phyloP scores from a whole-genome alignment of 75 land plant genomes.

The Pinus albicaulis region DNA sequence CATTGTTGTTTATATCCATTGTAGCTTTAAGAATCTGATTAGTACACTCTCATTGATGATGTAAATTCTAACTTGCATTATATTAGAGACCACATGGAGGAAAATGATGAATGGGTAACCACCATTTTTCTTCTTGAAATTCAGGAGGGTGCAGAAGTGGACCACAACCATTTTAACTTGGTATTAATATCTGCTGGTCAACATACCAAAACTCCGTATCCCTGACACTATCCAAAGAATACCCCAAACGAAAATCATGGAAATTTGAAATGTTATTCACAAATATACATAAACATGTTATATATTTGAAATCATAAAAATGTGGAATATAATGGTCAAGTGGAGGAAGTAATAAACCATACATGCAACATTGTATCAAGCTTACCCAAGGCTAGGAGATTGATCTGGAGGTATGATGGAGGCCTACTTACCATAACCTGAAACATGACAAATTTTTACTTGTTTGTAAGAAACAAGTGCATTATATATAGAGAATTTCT shows the following conservation, averaged over 20 bases:
- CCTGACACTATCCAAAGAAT: no score
- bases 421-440: slow-evolving; percentile 34
- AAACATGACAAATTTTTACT: neutral
- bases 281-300: neutral
- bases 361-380: slow-evolving; percentile 38
- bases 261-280: neutral
- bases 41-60: slow-evolving; percentile 70
- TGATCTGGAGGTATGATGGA: slow-evolving; percentile 28
- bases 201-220: no score
- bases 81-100: slow-evolving; percentile 64
- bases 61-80: slow-evolving; percentile 49
- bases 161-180: no score
- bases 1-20: slow-evolving; percentile 64
- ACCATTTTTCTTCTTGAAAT: slow-evolving; percentile 84
- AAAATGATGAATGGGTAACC: slow-evolving; percentile 76
- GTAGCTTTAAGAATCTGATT: no score
- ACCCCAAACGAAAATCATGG: no score
- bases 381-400: slow-evolving; percentile 36
- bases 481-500: neutral
- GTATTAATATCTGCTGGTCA: slow-evolving; percentile 49
- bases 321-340: neutral
- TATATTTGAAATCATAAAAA: neutral
- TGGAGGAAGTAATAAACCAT: neutral
- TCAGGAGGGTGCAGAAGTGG: no score
- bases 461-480: neutral